Percentiles rank a stretch among this genome's conserved stretches.
These are phyloP conservation scores for Hydnomerulius pinastri DNA, from an alignment of 768 basidiomycete species.

Conservation along the genomic window DNA sequence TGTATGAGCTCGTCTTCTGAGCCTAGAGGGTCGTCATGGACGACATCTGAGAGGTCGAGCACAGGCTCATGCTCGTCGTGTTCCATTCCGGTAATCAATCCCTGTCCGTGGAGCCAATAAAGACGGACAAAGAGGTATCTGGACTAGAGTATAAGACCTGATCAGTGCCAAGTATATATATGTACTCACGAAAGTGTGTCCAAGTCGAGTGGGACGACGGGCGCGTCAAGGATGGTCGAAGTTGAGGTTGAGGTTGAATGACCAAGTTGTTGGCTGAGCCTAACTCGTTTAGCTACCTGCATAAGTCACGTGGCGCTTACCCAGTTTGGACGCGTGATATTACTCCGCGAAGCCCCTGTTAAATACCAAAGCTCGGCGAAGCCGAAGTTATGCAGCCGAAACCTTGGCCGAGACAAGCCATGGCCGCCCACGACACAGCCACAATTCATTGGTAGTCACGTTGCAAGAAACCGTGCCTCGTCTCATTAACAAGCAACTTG, in stretches of 20 bases:
- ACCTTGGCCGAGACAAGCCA: too few species aligned
- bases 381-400: too few species aligned
- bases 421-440: background rate
- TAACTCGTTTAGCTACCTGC: conserved; percentile 26
- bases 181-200: conserved; percentile 19
- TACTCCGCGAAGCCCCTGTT: background rate
- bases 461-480: background rate
- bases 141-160: background rate
- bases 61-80: conserved; percentile 62
- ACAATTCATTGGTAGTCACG: too few species aligned
- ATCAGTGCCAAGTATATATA: background rate
- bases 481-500: background rate
- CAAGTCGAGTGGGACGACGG: conserved; percentile 22
- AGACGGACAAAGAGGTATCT: background rate
- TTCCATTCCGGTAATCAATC: conserved; percentile 36
- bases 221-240: conserved; percentile 19
- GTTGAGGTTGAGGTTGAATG: conserved; percentile 7
- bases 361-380: too few species aligned
- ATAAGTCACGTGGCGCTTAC: conserved; percentile 23
- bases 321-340: conserved; percentile 3
- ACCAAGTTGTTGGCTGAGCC: conserved; percentile 5
- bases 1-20: conserved; percentile 49
- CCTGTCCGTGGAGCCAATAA: background rate
- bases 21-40: conserved; percentile 75
- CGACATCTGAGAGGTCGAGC: conserved; percentile 80